These are phyloP conservation scores for Polytrichum commune DNA, from an alignment of 225 moss, liverwort and hornwort species.

Conservation along the genomic window DNA sequence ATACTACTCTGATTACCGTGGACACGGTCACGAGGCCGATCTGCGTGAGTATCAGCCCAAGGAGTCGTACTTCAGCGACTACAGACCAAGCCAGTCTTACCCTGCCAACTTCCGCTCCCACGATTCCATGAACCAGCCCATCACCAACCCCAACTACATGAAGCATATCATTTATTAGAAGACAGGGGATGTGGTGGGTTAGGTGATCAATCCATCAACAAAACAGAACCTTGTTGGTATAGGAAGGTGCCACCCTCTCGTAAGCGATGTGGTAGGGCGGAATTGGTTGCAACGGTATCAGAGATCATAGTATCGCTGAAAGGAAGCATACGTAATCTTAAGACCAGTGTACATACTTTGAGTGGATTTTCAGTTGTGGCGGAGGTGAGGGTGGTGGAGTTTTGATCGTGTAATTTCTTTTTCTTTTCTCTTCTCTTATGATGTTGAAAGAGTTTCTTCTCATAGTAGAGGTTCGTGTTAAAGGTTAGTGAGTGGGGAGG, in stretches of 20 bases:
- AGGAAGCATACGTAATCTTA: conserved; percentile 11
- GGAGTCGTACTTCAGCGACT: conserved; percentile 42
- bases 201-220: too few relatives aligned
- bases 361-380: conserved; percentile 16
- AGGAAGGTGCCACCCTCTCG: conserved; percentile 13
- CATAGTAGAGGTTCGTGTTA: too few relatives aligned
- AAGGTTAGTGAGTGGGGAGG: too few relatives aligned
- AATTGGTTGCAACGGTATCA: not conserved
- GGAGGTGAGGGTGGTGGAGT: conserved; percentile 18
- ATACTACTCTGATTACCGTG: conserved; percentile 30
- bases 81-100: conserved; percentile 51
- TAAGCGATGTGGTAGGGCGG: conserved; percentile 10
- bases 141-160: conserved; percentile 64
- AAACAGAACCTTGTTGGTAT: too few relatives aligned
- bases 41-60: conserved; percentile 37
- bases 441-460: too few relatives aligned
- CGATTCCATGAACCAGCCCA: conserved; percentile 46
- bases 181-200: not conserved
- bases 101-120: conserved; percentile 43
- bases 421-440: too few relatives aligned
- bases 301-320: not conserved
- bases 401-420: conserved; percentile 12
- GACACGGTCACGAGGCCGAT: conserved; percentile 2
- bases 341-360: conserved; percentile 27
- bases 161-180: conserved; percentile 39